phyloP scores from a whole-genome alignment of 1,139 yeast species.

The Geotrichum europaeum region DNA sequence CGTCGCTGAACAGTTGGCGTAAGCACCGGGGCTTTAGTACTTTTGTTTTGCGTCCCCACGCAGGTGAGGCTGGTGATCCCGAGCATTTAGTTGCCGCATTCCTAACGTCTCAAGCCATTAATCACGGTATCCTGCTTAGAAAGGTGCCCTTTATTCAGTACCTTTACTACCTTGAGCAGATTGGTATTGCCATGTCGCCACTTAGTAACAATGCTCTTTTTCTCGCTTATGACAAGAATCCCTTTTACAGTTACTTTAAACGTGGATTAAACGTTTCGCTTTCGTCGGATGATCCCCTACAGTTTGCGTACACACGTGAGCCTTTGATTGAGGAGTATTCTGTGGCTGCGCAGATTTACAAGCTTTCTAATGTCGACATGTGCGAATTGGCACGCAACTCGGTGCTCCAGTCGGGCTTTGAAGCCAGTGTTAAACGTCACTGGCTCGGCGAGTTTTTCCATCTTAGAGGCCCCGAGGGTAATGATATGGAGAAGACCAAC shows the following conservation, averaged over 20 bases:
- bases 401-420: slow-evolving; percentile 90
- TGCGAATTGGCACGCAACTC: slow-evolving; percentile 84
- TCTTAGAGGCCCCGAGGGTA: slow-evolving; percentile 62
- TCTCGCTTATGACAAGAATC: slow-evolving; percentile 89
- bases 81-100: slow-evolving; percentile 91
- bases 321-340: slow-evolving; percentile 97
- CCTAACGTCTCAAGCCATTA: slow-evolving; percentile 82
- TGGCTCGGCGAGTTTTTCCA: slow-evolving; percentile 81
- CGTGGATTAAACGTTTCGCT: slow-evolving; percentile 90
- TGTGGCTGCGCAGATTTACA: slow-evolving; percentile 95
- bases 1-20: slow-evolving; percentile 82
- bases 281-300: slow-evolving; percentile 90
- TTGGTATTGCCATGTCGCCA: slow-evolving; percentile 99
- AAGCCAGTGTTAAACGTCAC: slow-evolving; percentile 71
- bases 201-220: slow-evolving; percentile 92
- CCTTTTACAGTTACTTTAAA: slow-evolving; percentile 82
- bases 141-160: slow-evolving; percentile 94
- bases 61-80: slow-evolving; percentile 99
- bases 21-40: slow-evolving; percentile 70
- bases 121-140: slow-evolving; percentile 89
- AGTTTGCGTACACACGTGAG: slow-evolving; percentile 92
- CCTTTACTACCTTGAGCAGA: slow-evolving; percentile 84
- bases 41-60: slow-evolving; percentile 90
- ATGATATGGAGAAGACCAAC: slow-evolving; percentile 87
- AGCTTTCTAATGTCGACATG: slow-evolving; percentile 90